Evolutionary conservation across 495 filamentous ascomycete genomes (phyloP), one percentile per base, ranked within the genome.

Genomic region (Trichoderma virens): DNA sequence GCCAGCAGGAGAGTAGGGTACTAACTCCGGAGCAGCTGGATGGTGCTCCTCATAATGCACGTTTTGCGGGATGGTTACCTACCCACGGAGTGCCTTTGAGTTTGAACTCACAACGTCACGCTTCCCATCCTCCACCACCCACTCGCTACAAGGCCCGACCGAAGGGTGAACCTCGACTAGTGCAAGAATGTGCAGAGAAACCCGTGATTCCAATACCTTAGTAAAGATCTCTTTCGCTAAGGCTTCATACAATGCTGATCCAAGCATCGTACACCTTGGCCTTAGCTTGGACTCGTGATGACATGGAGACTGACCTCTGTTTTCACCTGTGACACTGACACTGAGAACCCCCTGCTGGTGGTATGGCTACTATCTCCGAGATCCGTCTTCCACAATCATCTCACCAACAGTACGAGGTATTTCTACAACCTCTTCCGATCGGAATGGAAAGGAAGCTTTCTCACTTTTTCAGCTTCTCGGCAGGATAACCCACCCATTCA

Each of bases 1-100:
- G 51, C 51, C 51, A 56, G 23, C 51, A 56, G 11, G 51, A 28
- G 23, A 30, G 51, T 20, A 56, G 51, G 51, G 51, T 56, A 56
- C 51, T 25, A 9, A 56, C 51, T 56, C 51, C 25, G 51, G 51
- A 56, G 51, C 51, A 56, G 27, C 51, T 56, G 51, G 27, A 25
- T 25, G 25, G 25, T 28, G 51, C 51, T 30, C 51, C 51, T n/a
- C 51, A 9, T 56, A 18, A 56, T 56, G 51, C 51, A 56, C 25
- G 51, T 31, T 56, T 56, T 56, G 51, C 51, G 51, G 51, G 25
- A 56, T 16, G 25, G 51, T 4, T 56, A 56, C 23, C 51, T 28
- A 28, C 27, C 20, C 25, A 56, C 25, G 45, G 45, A 51, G 45
- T 51, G 20, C 23, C 9, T 16, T 7, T 20, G n/a, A 20, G 45